A percentile compares a stretch with the other conserved stretches of the same genome.
These are phyloP conservation scores for Rhynchosporium graminicola DNA, from an alignment of 2,329 filamentous ascomycete species.

Conservation along the genomic window DNA sequence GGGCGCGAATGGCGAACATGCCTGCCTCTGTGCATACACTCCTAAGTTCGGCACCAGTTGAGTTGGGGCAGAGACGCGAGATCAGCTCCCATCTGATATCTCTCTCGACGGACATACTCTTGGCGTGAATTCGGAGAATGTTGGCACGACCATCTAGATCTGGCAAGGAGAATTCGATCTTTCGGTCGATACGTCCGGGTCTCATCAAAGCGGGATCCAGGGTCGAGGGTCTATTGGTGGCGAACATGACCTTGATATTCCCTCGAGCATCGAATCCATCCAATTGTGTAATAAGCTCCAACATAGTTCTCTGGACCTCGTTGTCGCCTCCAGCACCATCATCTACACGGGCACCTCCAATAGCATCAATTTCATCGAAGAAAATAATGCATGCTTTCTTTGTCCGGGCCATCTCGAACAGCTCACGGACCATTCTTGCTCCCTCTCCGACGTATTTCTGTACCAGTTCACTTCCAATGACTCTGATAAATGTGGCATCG, in stretches of 20 bases:
- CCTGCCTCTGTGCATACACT: conserved; percentile 97
- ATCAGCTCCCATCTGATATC: conserved; percentile 99
- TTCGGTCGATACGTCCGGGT: conserved; percentile 94
- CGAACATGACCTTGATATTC: conserved; percentile 99
- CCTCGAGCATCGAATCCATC: conserved; percentile 95
- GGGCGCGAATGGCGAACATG: conserved; percentile 94
- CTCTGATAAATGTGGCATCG: conserved; percentile 96
- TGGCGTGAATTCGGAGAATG: conserved; percentile 96
- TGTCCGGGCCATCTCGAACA: conserved; percentile 98
- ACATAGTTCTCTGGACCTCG: conserved; percentile 96
- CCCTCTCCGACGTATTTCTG: conserved; percentile 99
- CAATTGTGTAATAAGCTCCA: conserved; percentile 95
- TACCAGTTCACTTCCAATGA: conserved; percentile 96
- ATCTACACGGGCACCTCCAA: conserved; percentile 93
- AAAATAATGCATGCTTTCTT: conserved; percentile 99
- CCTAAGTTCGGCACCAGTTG: conserved; percentile 91
- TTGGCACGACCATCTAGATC: conserved; percentile 97
- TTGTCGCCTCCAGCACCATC: conserved; percentile 97
- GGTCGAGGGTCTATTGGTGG: conserved; percentile 93
- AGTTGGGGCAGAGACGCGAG: conserved; percentile 93
- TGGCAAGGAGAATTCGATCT: conserved; percentile 97
- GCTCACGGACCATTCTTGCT: conserved; percentile 95
- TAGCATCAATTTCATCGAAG: conserved; percentile 97
- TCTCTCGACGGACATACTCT: conserved; percentile 98
- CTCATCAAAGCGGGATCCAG: conserved; percentile 96